A percentile compares a stretch with the other conserved stretches of the same genome.
These are phyloP conservation scores for Mycena sp. DNA, from an alignment of 1,284 basidiomycete genomes.

Conservation along the genomic window DNA sequence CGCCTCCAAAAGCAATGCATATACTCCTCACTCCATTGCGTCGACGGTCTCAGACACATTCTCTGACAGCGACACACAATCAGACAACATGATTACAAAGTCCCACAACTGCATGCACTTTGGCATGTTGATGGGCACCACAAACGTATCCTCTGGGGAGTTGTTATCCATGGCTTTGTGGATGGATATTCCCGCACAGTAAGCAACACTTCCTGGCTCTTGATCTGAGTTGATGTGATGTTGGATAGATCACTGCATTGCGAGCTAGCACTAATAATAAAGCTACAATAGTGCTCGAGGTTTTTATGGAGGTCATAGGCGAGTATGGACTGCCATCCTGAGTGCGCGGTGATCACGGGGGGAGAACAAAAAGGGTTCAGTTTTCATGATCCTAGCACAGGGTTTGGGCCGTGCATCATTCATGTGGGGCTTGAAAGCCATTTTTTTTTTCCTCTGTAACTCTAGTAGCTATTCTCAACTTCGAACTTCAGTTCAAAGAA, in stretches of 20 bases:
- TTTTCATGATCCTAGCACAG: conserved; percentile 3
- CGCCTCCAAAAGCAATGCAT: conserved; percentile 30
- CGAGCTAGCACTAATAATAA: conserved; percentile 3
- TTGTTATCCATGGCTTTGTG: conserved; percentile 58
- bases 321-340: conserved; percentile 7
- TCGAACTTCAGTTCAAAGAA: background rate
- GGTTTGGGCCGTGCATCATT: conserved; percentile 5
- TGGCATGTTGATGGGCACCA: conserved; percentile 64
- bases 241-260: conserved; percentile 6
- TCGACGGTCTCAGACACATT: conserved; percentile 29
- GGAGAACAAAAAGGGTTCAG: conserved; percentile 11
- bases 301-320: background rate
- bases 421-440: conserved; percentile 10
- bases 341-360: conserved; percentile 10
- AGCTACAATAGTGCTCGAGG: conserved; percentile 1
- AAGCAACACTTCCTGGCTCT: background rate
- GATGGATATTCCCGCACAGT: conserved; percentile 44
- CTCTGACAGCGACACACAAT: conserved; percentile 28
- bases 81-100: conserved; percentile 41
- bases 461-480: background rate
- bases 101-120: conserved; percentile 47
- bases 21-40: conserved; percentile 21
- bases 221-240: background rate
- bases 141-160: conserved; percentile 58
- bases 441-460: background rate